A percentile compares a stretch with the other conserved stretches of the same genome.
phyloP scores from a whole-genome alignment of 2,329 filamentous ascomycete species.

The Fusarium sp. region DNA sequence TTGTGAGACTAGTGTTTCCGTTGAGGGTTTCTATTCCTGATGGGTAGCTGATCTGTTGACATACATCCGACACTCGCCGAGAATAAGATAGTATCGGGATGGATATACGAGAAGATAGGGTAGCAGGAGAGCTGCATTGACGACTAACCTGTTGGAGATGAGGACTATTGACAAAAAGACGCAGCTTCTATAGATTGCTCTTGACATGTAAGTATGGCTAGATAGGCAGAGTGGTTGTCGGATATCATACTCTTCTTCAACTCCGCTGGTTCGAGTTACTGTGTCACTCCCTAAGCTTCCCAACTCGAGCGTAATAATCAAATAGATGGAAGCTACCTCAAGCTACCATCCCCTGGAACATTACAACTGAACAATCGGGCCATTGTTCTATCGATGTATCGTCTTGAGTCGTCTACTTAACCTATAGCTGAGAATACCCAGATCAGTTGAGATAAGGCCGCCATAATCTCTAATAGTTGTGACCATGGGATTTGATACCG shows the following conservation, averaged over 20 bases:
- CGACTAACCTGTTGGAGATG: background rate
- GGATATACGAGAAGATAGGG: background rate
- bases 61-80: background rate
- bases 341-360: background rate
- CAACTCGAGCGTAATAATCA: background rate
- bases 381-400: background rate
- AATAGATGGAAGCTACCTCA: background rate
- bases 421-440: background rate
- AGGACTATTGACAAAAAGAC: background rate
- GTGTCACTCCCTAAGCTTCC: background rate
- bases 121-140: background rate
- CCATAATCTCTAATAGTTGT: background rate
- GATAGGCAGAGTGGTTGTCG: background rate
- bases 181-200: background rate
- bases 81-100: background rate
- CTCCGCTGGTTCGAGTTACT: background rate
- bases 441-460: background rate
- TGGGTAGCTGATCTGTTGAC: constrained; percentile 9
- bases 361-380: background rate
- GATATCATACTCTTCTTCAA: background rate
- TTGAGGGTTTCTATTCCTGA: background rate
- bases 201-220: background rate
- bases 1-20: background rate
- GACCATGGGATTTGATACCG: background rate
- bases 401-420: background rate